These are phyloP conservation scores for Punica granatum DNA, from an alignment of 345 rosid genomes.

Conservation along the genomic window DNA sequence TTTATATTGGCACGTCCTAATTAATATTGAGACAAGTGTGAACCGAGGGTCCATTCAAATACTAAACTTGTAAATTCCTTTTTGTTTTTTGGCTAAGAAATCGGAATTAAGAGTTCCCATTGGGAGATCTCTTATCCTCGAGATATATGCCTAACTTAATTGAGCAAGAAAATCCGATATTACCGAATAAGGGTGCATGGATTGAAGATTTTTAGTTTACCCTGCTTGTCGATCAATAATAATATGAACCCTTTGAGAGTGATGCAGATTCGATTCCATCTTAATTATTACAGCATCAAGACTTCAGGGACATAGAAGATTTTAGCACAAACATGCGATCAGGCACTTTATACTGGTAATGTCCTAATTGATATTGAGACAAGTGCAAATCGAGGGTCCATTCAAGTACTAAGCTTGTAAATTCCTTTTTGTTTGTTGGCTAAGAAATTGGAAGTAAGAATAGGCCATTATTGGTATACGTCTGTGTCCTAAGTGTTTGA, in stretches of 20 bases:
- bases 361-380: background rate
- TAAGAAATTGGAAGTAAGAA: background rate
- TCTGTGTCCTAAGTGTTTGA: background rate
- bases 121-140: too few relatives aligned
- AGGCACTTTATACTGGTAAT: background rate
- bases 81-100: background rate
- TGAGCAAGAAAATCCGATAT: too few relatives aligned
- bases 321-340: background rate
- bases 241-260: background rate
- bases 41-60: background rate
- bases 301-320: background rate
- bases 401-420: background rate
- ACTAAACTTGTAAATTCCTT: background rate
- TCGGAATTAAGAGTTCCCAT: background rate
- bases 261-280: background rate
- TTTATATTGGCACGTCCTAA: background rate
- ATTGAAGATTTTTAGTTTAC: too few relatives aligned
- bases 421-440: background rate
- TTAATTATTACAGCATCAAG: too few relatives aligned
- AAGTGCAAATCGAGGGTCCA: background rate
- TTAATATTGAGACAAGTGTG: background rate
- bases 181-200: too few relatives aligned
- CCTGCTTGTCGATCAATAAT: too few relatives aligned
- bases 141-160: too few relatives aligned
- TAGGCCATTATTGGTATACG: background rate